Conservation (phyloP, 2,329 filamentous ascomycete genomes). For the Paramyrothecium roridum region DNA sequence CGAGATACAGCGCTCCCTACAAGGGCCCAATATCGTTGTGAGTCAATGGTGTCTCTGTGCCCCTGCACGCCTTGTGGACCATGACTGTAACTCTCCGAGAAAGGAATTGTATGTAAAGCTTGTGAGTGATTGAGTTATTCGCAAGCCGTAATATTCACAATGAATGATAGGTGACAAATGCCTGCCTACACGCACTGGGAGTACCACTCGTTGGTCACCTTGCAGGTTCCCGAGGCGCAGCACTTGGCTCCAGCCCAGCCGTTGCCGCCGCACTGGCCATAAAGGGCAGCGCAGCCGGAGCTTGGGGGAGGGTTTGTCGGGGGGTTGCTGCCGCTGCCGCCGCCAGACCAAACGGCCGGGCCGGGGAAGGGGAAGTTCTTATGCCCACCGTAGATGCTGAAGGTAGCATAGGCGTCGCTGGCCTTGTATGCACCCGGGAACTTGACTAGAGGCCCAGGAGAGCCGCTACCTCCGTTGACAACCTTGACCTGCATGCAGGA, state of each 20-base stretch:
- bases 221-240: neutral
- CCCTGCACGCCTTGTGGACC: too few relatives aligned
- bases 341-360: neutral
- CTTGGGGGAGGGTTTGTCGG: neutral
- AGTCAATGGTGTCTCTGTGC: too few relatives aligned
- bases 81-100: too few relatives aligned
- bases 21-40: too few relatives aligned
- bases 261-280: conserved; percentile 1
- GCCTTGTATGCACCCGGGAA: neutral
- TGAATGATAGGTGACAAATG: neutral
- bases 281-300: neutral
- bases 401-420: conserved; percentile 1
- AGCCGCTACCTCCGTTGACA: neutral
- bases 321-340: neutral
- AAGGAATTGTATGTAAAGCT: neutral
- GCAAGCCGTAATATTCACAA: neutral
- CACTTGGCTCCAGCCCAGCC: neutral
- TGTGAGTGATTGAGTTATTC: neutral
- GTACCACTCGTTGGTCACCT: conserved; percentile 1
- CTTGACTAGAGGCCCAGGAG: neutral
- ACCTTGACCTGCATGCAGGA: conserved; percentile 2
- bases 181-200: neutral
- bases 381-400: conserved; percentile 1
- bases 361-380: conserved; percentile 1
- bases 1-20: too few relatives aligned